Evolutionary conservation across 2,329 filamentous ascomycete genomes (phyloP), one percentile per base, ranked within the genome.

Genomic region (Sphaceloma murrayae): DNA sequence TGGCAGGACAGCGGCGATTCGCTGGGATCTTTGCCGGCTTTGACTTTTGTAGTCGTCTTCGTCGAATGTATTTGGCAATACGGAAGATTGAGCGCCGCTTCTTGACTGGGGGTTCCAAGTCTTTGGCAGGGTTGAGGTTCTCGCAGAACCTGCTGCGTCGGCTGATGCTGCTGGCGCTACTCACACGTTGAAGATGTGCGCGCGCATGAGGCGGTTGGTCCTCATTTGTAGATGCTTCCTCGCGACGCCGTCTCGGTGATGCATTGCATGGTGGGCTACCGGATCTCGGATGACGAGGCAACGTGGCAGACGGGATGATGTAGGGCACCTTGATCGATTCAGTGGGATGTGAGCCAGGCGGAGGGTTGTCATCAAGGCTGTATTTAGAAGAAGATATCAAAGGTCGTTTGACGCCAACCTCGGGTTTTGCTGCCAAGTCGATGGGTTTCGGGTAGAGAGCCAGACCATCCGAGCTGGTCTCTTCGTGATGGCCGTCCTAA

Each of bases 31-130:
- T 56, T 22, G 54, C 52, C 29, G 45, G 29, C 29, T 55, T 49
- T 13, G 50, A 46, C 10, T 18, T 21, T 50, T 53, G 10, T 47
- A 49, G 46, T 49, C 54, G 27, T 47, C 52, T 19, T 24, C 11
- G 26, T 34, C 54, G 53, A 14, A 53, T 51, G 22, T 29, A 17
- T n/a, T 40, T 40, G 10, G 58, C 44, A 30, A 59, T 54, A 17
- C 47, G 51, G 44, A 58, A 55, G 31, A 59, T 51, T 1, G 57
- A 58, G 5, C 55, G 52, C 4, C 55, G 49, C 46, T 59, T 59
- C 31, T 42, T 47, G 11, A 53, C 51, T 4, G 49, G 19, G 31
- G 49, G n/a, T 5, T n/a, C 55, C 34, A 51, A 55, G 11, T 49
- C 48, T 6, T 56, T 53, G 3, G 51, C 46, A 34, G 49, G 9